Evolutionary conservation across 805 yeast species (phyloP).

Genomic region (Lipomyces mesembrius): DNA sequence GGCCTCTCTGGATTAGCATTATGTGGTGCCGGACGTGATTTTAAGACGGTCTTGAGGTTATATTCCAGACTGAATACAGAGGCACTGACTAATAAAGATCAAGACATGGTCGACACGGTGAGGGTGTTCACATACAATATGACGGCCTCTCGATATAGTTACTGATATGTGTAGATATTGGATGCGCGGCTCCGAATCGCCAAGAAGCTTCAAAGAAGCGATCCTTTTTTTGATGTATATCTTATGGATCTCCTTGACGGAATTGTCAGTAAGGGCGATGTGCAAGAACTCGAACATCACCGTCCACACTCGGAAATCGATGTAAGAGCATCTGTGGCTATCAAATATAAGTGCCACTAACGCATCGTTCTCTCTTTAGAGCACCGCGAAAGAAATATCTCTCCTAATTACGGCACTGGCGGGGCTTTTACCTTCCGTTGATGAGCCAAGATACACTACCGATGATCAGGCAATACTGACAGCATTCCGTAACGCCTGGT

Average conservation of each 20-base stretch:
- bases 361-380: not conserved
- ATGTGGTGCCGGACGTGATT: constrained; percentile 66
- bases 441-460: constrained; percentile 50
- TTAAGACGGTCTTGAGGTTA: constrained; percentile 62
- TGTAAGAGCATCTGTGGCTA: not conserved
- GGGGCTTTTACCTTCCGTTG: constrained; percentile 64
- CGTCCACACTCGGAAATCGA: constrained; percentile 57
- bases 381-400: constrained; percentile 69
- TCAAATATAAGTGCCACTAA: not conserved
- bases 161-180: constrained; percentile 42
- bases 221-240: constrained; percentile 60
- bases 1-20: constrained; percentile 70
- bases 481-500: constrained; percentile 88
- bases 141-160: constrained; percentile 40
- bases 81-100: constrained; percentile 53
- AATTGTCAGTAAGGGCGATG: constrained; percentile 80
- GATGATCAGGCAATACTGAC: constrained; percentile 57
- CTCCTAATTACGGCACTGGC: constrained; percentile 75
- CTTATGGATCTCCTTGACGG: constrained; percentile 67
- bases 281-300: constrained; percentile 73
- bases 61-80: constrained; percentile 56
- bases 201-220: constrained; percentile 34
- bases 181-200: constrained; percentile 58
- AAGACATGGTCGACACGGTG: constrained; percentile 40
- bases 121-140: not conserved